Percentiles rank a stretch among this genome's conserved stretches.
phyloP scores from a whole-genome alignment of 2,329 filamentous ascomycete genomes.

The Aspergillus fijiensis region DNA sequence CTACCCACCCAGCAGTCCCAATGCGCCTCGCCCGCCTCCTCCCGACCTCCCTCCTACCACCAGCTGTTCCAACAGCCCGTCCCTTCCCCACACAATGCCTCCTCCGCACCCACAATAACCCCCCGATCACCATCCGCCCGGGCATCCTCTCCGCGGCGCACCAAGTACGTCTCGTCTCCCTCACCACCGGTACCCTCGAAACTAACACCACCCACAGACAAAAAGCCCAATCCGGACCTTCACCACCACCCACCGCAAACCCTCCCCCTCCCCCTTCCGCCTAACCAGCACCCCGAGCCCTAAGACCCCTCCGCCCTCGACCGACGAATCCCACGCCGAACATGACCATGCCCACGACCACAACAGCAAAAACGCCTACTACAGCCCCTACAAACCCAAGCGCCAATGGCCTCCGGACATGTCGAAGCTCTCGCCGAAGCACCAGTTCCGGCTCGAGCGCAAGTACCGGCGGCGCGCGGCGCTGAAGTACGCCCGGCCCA shows the following conservation, averaged over 20 bases:
- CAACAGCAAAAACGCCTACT: constrained; percentile 28
- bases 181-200: background rate
- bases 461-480: constrained; percentile 62
- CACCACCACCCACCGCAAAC: background rate
- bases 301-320: background rate
- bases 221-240: background rate
- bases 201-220: background rate
- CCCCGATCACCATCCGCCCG: background rate
- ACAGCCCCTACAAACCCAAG: constrained; percentile 61
- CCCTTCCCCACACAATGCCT: background rate
- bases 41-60: background rate
- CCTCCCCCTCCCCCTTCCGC: constrained; percentile 1
- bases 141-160: background rate
- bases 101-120: background rate
- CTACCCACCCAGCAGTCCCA: background rate
- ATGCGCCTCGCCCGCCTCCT: background rate
- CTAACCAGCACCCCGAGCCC: background rate
- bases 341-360: too few species aligned
- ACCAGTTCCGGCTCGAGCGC: constrained; percentile 67
- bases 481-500: constrained; percentile 60
- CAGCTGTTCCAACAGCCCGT: background rate
- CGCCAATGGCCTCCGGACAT: constrained; percentile 66
- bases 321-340: background rate
- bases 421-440: constrained; percentile 59
- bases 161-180: background rate